Base-by-base conservation (phyloP, 805 yeast species). In the Candida vaughaniae region DNA sequence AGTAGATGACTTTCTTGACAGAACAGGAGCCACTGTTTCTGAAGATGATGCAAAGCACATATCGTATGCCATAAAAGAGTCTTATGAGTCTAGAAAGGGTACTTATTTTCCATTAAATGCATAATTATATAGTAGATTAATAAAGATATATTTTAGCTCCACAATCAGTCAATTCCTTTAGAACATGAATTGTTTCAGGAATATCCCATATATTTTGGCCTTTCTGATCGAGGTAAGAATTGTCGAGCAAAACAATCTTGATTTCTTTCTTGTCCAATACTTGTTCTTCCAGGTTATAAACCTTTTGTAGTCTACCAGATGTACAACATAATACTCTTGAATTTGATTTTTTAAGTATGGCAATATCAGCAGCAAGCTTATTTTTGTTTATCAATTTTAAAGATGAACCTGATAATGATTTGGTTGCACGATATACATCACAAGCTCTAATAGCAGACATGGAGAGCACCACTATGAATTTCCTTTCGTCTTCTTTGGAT, bases 371-470 rank as follows among this genome's bases (percentile, higher is more conserved):
- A 22, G 75, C 71, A 31, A 85, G 53, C 46, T 82, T 80, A 55
- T 85, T 86, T 61, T 87, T 87, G 44, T 82, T 76, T 51, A 87
- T 86, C 32, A 87, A 55, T 56, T 86, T 87, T 32, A 85, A 49
- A 3, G 88, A 75, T 0, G 80, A 75, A 8, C 77, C 72, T 26
- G 66, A 49, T n/a, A 67, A 41, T 38, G 50, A 71, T 55, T 60
- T 69, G 36, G 75, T 58, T 1, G 85, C 78, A 46, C 95, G 74
- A 53, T 76, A 82, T 2, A 88, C 72, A 51, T 90, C 96, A 52
- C 96, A 91, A 2, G 88, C 93, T 47, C 97, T 73, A 16, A 88
- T 66, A 8, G 95, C 93, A 0, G 95, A 86, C 69, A 84, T 74
- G 0, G 90, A 73, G 11, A 83, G 51, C 1, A 82, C 60, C 11